Conservation (phyloP, 208 protist genomes). For the Leishmania gerbilli region DNA sequence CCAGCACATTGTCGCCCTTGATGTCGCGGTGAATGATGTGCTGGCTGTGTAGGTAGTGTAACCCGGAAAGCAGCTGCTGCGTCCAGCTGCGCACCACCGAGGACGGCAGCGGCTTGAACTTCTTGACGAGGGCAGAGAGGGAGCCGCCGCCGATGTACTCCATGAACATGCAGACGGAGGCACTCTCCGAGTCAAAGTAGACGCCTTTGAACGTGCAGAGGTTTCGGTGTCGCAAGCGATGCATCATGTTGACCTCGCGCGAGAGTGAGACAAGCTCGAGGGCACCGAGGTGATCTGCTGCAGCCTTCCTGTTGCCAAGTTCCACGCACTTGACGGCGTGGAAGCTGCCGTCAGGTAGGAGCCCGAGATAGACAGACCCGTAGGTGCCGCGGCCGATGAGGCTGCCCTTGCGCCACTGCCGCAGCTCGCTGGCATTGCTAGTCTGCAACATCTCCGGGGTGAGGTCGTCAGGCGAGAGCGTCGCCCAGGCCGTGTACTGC, state of each 20-base stretch:
- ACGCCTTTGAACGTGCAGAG: constrained; percentile 92
- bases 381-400: constrained; percentile 91
- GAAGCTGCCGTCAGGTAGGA: constrained; percentile 82
- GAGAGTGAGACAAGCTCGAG: constrained; percentile 85
- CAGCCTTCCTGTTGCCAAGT: constrained; percentile 34
- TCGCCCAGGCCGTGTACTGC: constrained; percentile 76
- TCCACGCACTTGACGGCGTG: constrained; percentile 92
- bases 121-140: constrained; percentile 80
- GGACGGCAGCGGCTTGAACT: constrained; percentile 83
- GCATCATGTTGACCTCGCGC: constrained; percentile 94
- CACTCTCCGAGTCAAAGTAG: constrained; percentile 56
- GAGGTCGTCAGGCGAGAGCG: constrained; percentile 62
- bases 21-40: constrained; percentile 93
- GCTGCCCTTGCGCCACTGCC: constrained; percentile 71
- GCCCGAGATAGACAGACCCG: constrained; percentile 90
- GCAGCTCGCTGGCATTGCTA: constrained; percentile 62
- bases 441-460: constrained; percentile 91
- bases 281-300: constrained; percentile 57
- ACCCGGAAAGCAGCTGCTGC: constrained; percentile 80
- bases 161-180: constrained; percentile 91
- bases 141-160: constrained; percentile 93
- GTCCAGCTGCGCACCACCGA: constrained; percentile 89
- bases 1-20: constrained; percentile 92
- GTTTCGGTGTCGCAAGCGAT: constrained; percentile 87
- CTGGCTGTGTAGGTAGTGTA: constrained; percentile 91